Percentiles rank a stretch among this genome's conserved stretches.
Conservation (phyloP, 768 basidiomycete genomes). For the Macrocybe gigantea region DNA sequence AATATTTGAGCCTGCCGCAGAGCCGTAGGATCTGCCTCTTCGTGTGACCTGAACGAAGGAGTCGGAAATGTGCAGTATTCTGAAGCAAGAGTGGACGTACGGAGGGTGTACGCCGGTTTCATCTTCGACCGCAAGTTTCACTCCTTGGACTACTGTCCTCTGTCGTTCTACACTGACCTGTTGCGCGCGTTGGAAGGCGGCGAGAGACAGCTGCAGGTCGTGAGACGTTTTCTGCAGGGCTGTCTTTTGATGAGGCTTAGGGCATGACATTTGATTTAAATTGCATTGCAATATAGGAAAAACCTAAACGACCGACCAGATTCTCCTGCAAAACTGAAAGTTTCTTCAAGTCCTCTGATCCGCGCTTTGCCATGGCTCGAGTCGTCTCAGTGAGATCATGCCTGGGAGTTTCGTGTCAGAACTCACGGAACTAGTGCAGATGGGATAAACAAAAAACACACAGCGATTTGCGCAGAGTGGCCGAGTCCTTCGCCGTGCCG, state of each 20-base stretch:
- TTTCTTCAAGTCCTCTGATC: slow-evolving; percentile 89
- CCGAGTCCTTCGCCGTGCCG: slow-evolving; percentile 78
- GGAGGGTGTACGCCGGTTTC: slow-evolving; percentile 32
- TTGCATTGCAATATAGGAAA: not conserved
- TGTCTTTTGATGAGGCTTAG: slow-evolving; percentile 74
- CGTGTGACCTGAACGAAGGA: slow-evolving; percentile 19
- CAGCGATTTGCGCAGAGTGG: slow-evolving; percentile 77
- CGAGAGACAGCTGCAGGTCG: slow-evolving; percentile 85
- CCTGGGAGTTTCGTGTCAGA: slow-evolving; percentile 30
- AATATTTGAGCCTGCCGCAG: slow-evolving; percentile 67
- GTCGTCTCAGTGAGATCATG: slow-evolving; percentile 95
- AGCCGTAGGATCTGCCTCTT: slow-evolving; percentile 39
- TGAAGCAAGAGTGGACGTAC: slow-evolving; percentile 13
- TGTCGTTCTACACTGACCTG: slow-evolving; percentile 88
- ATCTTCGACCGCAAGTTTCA: slow-evolving; percentile 80
- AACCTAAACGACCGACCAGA: slow-evolving; percentile 38
- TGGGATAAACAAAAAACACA: slow-evolving; percentile 34
- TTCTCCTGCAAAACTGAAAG: slow-evolving; percentile 62
- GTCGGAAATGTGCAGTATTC: slow-evolving; percentile 1
- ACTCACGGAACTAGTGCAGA: slow-evolving; percentile 3
- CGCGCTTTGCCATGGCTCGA: slow-evolving; percentile 89
- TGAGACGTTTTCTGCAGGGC: slow-evolving; percentile 88
- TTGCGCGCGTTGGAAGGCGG: slow-evolving; percentile 89
- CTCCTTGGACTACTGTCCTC: slow-evolving; percentile 81
- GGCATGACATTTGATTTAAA: not conserved